These are phyloP conservation scores for Avena eriantha DNA, from an alignment of 176 grass and related monocot genomes.

Conservation along the genomic window DNA sequence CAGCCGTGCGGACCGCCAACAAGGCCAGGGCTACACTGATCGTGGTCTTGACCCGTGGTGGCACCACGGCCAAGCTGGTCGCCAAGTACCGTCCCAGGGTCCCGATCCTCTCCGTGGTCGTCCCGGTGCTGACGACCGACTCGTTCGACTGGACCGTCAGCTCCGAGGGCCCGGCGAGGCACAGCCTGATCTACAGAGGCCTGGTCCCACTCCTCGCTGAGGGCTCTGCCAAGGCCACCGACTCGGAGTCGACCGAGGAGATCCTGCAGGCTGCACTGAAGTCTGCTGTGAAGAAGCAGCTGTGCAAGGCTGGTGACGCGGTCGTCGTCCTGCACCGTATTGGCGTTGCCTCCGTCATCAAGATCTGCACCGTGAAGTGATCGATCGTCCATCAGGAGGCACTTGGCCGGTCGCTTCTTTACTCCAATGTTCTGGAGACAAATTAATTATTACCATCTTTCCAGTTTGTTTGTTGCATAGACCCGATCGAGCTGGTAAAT, in stretches of 20 bases:
- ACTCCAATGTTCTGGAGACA: conserved; percentile 27
- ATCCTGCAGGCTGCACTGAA: conserved; percentile 77
- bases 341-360: conserved; percentile 84
- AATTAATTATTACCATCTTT: conserved; percentile 33
- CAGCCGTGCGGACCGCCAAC: conserved; percentile 86
- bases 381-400: neutral
- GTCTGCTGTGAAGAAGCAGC: conserved; percentile 57
- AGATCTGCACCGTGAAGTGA: conserved; percentile 94
- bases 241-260: conserved; percentile 86
- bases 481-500: conserved; percentile 40
- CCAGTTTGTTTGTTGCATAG: conserved; percentile 37
- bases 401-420: neutral
- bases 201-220: conserved; percentile 75
- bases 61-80: conserved; percentile 83
- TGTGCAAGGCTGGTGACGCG: conserved; percentile 79
- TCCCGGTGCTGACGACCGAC: conserved; percentile 74
- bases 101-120: conserved; percentile 86
- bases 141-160: conserved; percentile 84
- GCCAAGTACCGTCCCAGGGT: conserved; percentile 88
- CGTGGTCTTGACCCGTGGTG: conserved; percentile 83
- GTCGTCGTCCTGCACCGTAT: conserved; percentile 85
- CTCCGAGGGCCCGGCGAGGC: conserved; percentile 72
- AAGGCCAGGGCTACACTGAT: conserved; percentile 78
- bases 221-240: conserved; percentile 89
- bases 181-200: conserved; percentile 86